Evolutionary conservation across 257 asterid genomes (phyloP).

Genomic region (Capsicum baccatum): DNA sequence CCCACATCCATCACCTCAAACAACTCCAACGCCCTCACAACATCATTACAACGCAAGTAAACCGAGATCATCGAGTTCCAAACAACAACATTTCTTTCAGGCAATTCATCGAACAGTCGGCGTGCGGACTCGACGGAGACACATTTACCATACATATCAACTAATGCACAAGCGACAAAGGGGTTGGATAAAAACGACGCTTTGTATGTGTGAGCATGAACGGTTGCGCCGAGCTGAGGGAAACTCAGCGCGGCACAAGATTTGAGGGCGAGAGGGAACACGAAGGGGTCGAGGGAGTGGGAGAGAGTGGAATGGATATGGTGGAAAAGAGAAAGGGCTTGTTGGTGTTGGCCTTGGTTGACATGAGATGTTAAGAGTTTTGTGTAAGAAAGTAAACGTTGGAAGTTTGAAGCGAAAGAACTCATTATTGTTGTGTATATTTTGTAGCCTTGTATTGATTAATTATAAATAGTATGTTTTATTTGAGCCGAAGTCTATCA

Average conservation of each 20-base stretch:
- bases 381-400: constrained; percentile 50
- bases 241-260: constrained; percentile 44
- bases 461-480: too few species aligned
- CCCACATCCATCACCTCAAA: constrained; percentile 44
- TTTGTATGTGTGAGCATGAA: constrained; percentile 45
- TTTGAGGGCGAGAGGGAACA: constrained; percentile 58
- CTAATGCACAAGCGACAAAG: constrained; percentile 50
- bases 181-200: constrained; percentile 44
- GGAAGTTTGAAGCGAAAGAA: constrained; percentile 47
- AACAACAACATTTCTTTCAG: constrained; percentile 49
- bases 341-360: constrained; percentile 48
- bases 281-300: constrained; percentile 46
- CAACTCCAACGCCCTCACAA: constrained; percentile 44
- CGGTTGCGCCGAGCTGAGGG: constrained; percentile 43
- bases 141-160: constrained; percentile 54
- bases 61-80: constrained; percentile 58
- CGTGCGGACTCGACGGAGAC: constrained; percentile 43
- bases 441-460: neutral
- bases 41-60: constrained; percentile 39
- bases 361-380: constrained; percentile 53
- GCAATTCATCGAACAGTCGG: constrained; percentile 49
- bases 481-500: too few species aligned
- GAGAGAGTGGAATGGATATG: constrained; percentile 46
- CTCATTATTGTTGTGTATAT: constrained; percentile 18
- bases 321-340: constrained; percentile 50